Percentiles rank a stretch among this genome's conserved stretches.
phyloP scores from a whole-genome alignment of 2,329 filamentous ascomycete genomes.

The Exserohilum rostratum region DNA sequence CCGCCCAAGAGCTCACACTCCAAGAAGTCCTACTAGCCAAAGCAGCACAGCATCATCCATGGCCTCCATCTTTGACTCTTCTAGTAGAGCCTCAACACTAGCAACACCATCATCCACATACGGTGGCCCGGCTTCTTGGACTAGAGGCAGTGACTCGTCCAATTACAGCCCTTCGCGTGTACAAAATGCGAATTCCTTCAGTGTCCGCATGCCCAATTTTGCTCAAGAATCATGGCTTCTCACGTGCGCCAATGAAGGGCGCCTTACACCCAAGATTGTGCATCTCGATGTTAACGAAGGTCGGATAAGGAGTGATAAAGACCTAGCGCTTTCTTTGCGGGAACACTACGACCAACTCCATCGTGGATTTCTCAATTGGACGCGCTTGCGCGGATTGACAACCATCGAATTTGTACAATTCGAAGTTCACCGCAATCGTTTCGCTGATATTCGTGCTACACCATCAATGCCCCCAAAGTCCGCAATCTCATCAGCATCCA shows the following conservation, averaged over 20 bases:
- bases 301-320: slow-evolving; percentile 44
- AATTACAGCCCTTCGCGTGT: slow-evolving; percentile 34
- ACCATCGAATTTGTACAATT: slow-evolving; percentile 50
- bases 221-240: slow-evolving; percentile 44
- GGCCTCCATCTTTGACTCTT: slow-evolving; percentile 35
- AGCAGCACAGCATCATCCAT: slow-evolving; percentile 36
- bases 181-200: slow-evolving; percentile 32
- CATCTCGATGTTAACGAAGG: slow-evolving; percentile 46
- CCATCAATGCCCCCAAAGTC: slow-evolving; percentile 45
- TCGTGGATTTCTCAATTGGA: slow-evolving; percentile 37
- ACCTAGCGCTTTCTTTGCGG: slow-evolving; percentile 43
- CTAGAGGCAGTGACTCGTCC: slow-evolving; percentile 21
- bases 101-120: slow-evolving; percentile 39
- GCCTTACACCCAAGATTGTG: slow-evolving; percentile 45
- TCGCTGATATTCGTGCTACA: slow-evolving; percentile 47
- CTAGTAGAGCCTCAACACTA: slow-evolving; percentile 33
- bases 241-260: slow-evolving; percentile 48
- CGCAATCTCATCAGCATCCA: slow-evolving; percentile 16
- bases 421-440: slow-evolving; percentile 50
- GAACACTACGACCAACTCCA: slow-evolving; percentile 46
- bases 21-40: slow-evolving; percentile 27
- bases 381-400: slow-evolving; percentile 43
- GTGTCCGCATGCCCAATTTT: slow-evolving; percentile 26
- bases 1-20: slow-evolving; percentile 35
- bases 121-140: slow-evolving; percentile 28